Percentiles rank a stretch among this genome's conserved stretches.
These are phyloP conservation scores for Phlyctochytrium planicorne DNA, from an alignment of 192 early-diverging fungal species.

Conservation along the genomic window DNA sequence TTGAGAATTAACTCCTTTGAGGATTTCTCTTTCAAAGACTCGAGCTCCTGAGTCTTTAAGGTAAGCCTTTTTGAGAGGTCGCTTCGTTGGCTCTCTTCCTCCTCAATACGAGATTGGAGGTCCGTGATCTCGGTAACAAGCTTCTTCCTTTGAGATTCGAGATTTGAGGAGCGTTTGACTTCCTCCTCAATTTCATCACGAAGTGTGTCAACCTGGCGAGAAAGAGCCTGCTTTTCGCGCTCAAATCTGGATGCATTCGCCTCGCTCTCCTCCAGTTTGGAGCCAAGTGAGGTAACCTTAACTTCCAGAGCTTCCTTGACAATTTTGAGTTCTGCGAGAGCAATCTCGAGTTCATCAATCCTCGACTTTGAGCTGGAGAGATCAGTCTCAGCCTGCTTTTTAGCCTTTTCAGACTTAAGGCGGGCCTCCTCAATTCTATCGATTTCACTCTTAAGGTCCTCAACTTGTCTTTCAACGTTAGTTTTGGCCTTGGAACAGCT, in stretches of 20 bases:
- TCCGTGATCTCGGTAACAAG: constrained; percentile 53
- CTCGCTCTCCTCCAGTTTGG: constrained; percentile 57
- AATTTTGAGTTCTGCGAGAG: constrained; percentile 57
- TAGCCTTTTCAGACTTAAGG: constrained; percentile 36
- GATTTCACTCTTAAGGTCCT: constrained; percentile 36
- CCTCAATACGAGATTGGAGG: constrained; percentile 64
- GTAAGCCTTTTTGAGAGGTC: constrained; percentile 52
- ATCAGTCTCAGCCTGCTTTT: constrained; percentile 45
- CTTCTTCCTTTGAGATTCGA: constrained; percentile 49
- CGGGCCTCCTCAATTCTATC: constrained; percentile 47
- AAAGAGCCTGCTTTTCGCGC: constrained; percentile 51
- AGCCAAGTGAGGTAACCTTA: constrained; percentile 53
- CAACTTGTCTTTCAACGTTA: constrained; percentile 42
- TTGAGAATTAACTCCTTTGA: constrained; percentile 56
- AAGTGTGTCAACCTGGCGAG: constrained; percentile 42
- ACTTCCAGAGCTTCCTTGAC: constrained; percentile 69
- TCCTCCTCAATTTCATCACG: constrained; percentile 56
- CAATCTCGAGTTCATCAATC: constrained; percentile 56
- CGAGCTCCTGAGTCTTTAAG: constrained; percentile 60
- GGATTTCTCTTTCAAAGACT: constrained; percentile 63
- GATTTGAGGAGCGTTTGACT: constrained; percentile 28
- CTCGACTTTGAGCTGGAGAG: constrained; percentile 25
- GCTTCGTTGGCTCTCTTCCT: constrained; percentile 54
- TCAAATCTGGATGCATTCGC: constrained; percentile 49
- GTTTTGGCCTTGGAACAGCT: constrained; percentile 35